Conservation (phyloP, 78 protist genomes). For the Dictyostelium citrinum region DNA sequence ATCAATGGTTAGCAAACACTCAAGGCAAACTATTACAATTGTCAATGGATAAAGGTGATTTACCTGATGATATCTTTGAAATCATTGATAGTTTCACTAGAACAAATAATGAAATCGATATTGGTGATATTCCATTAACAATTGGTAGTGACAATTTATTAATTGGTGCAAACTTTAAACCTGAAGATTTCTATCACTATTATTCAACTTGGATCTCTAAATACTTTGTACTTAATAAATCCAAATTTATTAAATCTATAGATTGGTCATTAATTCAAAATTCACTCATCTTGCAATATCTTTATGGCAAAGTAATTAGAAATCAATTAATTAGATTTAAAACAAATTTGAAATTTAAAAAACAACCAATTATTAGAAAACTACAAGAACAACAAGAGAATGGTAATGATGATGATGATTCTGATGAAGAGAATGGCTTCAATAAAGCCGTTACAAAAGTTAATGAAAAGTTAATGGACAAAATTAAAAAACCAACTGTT, state of each 20-base stretch:
- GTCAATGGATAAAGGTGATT: background rate
- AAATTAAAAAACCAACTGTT: background rate
- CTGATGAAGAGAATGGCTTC: background rate
- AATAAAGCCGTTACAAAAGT: background rate
- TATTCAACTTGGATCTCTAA: background rate
- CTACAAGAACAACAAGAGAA: background rate
- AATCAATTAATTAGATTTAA: background rate
- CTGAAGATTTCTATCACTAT: background rate
- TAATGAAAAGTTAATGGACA: background rate
- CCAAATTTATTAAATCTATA: background rate
- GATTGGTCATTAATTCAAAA: constrained; percentile 16
- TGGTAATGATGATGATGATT: background rate
- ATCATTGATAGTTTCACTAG: background rate
- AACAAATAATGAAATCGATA: background rate
- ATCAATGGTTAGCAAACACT: constrained; percentile 9
- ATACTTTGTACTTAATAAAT: background rate
- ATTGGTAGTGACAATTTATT: constrained; percentile 22
- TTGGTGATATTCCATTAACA: constrained; percentile 1
- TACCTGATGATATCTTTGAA: background rate
- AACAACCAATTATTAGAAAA: background rate
- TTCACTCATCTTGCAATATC: background rate
- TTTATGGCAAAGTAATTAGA: constrained; percentile 9
- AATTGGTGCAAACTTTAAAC: background rate
- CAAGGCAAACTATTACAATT: background rate
- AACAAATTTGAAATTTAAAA: background rate